These are phyloP conservation scores for Candida insectalens DNA, from an alignment of 805 yeast species.

Conservation along the genomic window DNA sequence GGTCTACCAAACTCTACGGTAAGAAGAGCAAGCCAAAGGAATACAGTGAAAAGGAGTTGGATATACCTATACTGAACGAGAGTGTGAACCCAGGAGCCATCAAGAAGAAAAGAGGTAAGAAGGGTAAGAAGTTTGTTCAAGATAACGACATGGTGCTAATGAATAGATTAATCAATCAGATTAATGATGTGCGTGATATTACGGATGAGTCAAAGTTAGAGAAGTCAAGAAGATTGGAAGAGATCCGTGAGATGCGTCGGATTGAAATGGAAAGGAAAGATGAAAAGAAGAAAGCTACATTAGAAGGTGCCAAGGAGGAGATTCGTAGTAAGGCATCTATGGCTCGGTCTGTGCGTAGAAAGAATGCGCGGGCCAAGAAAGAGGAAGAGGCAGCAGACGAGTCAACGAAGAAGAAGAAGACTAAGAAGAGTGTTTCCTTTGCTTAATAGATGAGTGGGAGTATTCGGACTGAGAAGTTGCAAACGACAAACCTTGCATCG, in stretches of 20 bases:
- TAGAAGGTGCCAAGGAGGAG: slow-evolving; percentile 72
- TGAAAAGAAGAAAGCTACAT: slow-evolving; percentile 50
- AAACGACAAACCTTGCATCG: too few relatives aligned
- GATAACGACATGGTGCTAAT: slow-evolving; percentile 57
- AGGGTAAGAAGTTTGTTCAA: slow-evolving; percentile 70
- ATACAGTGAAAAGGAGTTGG: slow-evolving; percentile 70
- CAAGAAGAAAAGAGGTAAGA: slow-evolving; percentile 64
- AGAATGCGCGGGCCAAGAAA: slow-evolving; percentile 28
- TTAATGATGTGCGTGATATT: slow-evolving; percentile 73
- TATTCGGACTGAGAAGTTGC: too few relatives aligned
- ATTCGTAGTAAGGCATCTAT: slow-evolving; percentile 61
- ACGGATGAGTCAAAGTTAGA: slow-evolving; percentile 83
- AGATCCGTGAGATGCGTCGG: slow-evolving; percentile 76
- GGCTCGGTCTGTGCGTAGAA: slow-evolving; percentile 65
- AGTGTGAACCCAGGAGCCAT: slow-evolving; percentile 80
- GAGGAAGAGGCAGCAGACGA: slow-evolving; percentile 16
- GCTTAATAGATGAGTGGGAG: too few relatives aligned
- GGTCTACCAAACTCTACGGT: slow-evolving; percentile 58
- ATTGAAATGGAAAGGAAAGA: slow-evolving; percentile 84
- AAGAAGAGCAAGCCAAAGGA: slow-evolving; percentile 43
- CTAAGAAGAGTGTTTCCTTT: slow-evolving; percentile 36
- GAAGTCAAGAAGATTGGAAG: slow-evolving; percentile 81
- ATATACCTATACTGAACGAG: slow-evolving; percentile 70
- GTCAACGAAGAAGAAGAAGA: slow-evolving; percentile 4
- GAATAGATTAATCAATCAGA: slow-evolving; percentile 64